Evolutionary conservation across 2,329 filamentous ascomycete genomes (phyloP), one percentile per base, ranked within the genome.

Genomic region (Didymella sp.): DNA sequence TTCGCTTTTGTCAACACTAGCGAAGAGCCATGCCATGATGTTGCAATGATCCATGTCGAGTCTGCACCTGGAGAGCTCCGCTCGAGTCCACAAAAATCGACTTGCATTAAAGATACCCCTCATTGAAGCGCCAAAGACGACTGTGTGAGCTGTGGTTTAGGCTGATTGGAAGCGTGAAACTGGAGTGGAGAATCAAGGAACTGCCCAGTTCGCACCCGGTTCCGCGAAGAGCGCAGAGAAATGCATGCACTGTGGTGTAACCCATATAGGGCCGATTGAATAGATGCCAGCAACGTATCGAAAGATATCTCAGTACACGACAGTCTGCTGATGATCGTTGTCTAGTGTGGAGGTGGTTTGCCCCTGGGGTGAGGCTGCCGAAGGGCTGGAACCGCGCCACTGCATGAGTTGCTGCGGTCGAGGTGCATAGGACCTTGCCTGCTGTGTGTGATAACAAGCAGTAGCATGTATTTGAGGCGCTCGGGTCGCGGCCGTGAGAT

Each of bases 91-190:
- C 17, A 40, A 17, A 22, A 22, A 42, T 47, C 12, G 35, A 30
- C 21, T 33, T 46, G 47, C 35, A 51, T 5, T 47, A 30, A 27
- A 24, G 27, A 1, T 40, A 45, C 55, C 55, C 55, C 55, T 58
- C 55, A 47, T 31, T 28, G 21, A 24, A 12, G 47, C 40, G 33
- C 28, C 24, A 45, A 24, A 15, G 19, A 48, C n/a, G 15, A 8
- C 4, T 25, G 25, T 37, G 37, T 31, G 42, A 28, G 33, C 40
- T 50, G 19, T 25, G 8, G 8, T 5, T 12, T 13, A 37, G 12
- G 38, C 6, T 41, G 31, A 58, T 52, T 53, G 55, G 44, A 41
- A 48, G 22, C 12, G 15, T 21, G 17, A 25, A 6, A 13, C 11
- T 22, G 40, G 19, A 30, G 38, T 53, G 40, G 55, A 51, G 47